Percentiles rank a stretch among this genome's conserved stretches.
Evolutionary conservation across 1,139 yeast genomes (phyloP).

Genomic region (Yamadazyma buinensis): DNA sequence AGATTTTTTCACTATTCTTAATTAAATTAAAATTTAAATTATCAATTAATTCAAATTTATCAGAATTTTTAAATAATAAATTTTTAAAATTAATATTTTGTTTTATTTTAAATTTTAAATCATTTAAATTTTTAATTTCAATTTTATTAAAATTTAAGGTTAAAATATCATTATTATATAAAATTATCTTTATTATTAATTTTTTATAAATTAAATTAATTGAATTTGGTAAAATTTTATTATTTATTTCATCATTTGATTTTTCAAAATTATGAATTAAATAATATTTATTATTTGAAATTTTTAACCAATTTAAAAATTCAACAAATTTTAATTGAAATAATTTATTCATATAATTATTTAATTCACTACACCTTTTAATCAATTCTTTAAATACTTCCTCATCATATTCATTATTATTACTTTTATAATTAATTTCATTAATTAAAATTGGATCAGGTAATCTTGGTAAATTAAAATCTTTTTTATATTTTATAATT

Average conservation of each 20-base stretch:
- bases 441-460: constrained; percentile 40
- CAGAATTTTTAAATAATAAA: constrained; percentile 24
- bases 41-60: constrained; percentile 25
- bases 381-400: constrained; percentile 13
- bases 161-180: constrained; percentile 25
- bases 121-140: constrained; percentile 22
- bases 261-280: constrained; percentile 4
- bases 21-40: constrained; percentile 21
- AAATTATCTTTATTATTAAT: constrained; percentile 28
- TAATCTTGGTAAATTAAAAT: constrained; percentile 30
- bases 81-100: constrained; percentile 25
- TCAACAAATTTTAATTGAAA: constrained; percentile 15
- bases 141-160: constrained; percentile 25
- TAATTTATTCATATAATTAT: constrained; percentile 29
- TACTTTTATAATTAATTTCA: constrained; percentile 8
- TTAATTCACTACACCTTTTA: constrained; percentile 32
- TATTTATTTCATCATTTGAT: constrained; percentile 19
- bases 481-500: constrained; percentile 10
- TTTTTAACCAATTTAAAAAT: constrained; percentile 32
- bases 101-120: constrained; percentile 25
- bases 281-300: constrained; percentile 10
- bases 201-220: constrained; percentile 19
- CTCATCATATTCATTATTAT: constrained; percentile 10
- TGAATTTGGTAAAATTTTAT: constrained; percentile 22
- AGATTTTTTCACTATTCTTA: constrained; percentile 19